Conservation (phyloP, 306 rosid genomes). For the Hippophae gyantsensis region DNA sequence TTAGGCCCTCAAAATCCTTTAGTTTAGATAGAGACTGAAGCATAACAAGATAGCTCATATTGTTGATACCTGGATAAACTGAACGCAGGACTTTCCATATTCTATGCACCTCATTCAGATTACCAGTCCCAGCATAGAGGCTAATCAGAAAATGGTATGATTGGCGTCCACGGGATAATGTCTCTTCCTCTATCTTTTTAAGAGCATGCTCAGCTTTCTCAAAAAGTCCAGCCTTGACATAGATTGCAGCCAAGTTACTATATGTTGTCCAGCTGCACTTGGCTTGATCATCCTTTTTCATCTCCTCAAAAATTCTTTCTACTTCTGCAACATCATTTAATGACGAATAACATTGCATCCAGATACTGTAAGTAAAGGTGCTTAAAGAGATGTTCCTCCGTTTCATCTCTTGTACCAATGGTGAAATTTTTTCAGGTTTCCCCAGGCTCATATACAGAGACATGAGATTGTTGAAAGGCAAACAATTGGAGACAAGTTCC, state of each 20-base stretch:
- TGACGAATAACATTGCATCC: slow-evolving; percentile 66
- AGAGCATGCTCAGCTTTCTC: slow-evolving; percentile 58
- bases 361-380: slow-evolving; percentile 35
- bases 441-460: slow-evolving; percentile 48
- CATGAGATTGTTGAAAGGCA: slow-evolving; percentile 59
- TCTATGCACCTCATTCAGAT: slow-evolving; percentile 49
- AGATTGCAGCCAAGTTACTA: slow-evolving; percentile 63
- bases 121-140: slow-evolving; percentile 57
- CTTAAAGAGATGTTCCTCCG: slow-evolving; percentile 35
- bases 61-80: slow-evolving; percentile 36
- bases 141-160: slow-evolving; percentile 55
- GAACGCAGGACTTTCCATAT: slow-evolving; percentile 52
- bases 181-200: slow-evolving; percentile 35
- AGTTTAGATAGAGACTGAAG: slow-evolving; percentile 61
- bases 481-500: slow-evolving; percentile 24
- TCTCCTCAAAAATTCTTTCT: slow-evolving; percentile 48
- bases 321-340: slow-evolving; percentile 39
- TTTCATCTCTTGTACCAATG: slow-evolving; percentile 43
- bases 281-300: slow-evolving; percentile 29
- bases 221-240: slow-evolving; percentile 46
- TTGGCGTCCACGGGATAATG: slow-evolving; percentile 31
- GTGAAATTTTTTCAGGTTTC: slow-evolving; percentile 46
- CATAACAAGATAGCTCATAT: slow-evolving; percentile 53
- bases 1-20: slow-evolving; percentile 47
- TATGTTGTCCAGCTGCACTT: slow-evolving; percentile 51